Conservation (phyloP, 371 early-diverging fungal species). For the Zopfochytrium polystomum region DNA sequence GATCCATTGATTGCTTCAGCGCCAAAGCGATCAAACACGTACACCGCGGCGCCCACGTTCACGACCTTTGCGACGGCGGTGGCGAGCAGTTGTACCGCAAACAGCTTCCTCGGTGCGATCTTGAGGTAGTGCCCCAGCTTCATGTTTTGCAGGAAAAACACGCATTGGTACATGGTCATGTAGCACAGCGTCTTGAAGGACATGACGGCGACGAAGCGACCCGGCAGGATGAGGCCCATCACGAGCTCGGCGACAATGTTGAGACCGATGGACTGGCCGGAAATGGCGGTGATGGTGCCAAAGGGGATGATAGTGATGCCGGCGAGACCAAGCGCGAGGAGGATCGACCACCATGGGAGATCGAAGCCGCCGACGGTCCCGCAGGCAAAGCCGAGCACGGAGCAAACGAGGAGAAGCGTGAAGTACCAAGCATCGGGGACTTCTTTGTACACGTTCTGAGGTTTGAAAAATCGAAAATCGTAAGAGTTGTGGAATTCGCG, state of each 20-base stretch:
- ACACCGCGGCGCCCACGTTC: background rate
- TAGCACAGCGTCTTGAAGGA: too few species aligned
- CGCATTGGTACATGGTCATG: constrained; percentile 34
- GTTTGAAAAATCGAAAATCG: constrained; percentile 26
- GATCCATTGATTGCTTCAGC: background rate
- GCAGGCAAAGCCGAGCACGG: constrained; percentile 70
- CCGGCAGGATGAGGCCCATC: constrained; percentile 40
- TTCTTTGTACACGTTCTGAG: constrained; percentile 37
- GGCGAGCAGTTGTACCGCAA: constrained; percentile 27
- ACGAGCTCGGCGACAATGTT: constrained; percentile 46
- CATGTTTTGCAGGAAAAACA: constrained; percentile 35
- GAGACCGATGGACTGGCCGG: constrained; percentile 36
- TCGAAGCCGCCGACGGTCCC: constrained; percentile 35
- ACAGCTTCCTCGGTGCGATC: constrained; percentile 45
- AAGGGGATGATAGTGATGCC: constrained; percentile 33
- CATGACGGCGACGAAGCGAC: constrained; percentile 24
- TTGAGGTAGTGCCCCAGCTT: constrained; percentile 58
- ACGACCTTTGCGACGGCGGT: background rate
- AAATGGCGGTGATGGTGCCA: constrained; percentile 37
- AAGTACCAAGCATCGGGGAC: constrained; percentile 52
- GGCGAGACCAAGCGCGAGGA: constrained; percentile 27
- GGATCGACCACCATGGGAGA: constrained; percentile 35
- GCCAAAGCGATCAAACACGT: background rate
- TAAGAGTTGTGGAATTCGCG: too few species aligned
- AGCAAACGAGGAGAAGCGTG: constrained; percentile 56